Base-by-base conservation (phyloP, 352 stramenopile genomes). In the Phytophthora chlamydospora region DNA sequence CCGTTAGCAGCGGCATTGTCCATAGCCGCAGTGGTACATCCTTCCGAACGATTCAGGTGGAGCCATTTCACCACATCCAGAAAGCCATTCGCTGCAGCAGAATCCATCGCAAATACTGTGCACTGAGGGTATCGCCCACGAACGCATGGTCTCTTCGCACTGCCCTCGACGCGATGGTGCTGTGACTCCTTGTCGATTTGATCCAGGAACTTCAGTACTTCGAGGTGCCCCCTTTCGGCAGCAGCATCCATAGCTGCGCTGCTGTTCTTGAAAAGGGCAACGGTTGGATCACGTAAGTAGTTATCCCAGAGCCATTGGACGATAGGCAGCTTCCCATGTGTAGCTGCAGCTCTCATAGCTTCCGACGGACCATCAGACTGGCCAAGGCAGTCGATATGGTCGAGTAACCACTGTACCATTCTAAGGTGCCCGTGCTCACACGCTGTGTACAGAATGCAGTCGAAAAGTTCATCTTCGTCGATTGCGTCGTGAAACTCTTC, bases 171-270 rank as follows among this genome's bases (percentile, higher is more conserved):
- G 32, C 27, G 31, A 38, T 13, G 46, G 52, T 35, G 32, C 14
- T 47, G 35, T 11, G 38, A 27, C 24, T n/a, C 35, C 17, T 12
- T 12, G 42, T 66, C 33, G 19, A 66, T 36, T 7, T 27, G 14
- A 33, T 59, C 17, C 11, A 66, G 29, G 34, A 39, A 59, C 24
- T 48, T 27, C 4, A 59, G 40, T 12, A 59, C 47, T 27, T 31
- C 35, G 1, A 65, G 34, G 21, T 54, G 47, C 13, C 40, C 58
- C 1, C 47, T 53, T 53, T 38, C 45, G 17, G 54, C 43, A 32
- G 43, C 54, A 21, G 43, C 54, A 41, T 62, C 43, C 54, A 62
- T 59, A 9, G 51, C 40, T 16, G 51, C 44, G 13, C 17, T 42
- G 4, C 21, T 7, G 14, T 50, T 12, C 21, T 50, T 13, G 14